Conservation (phyloP, 345 rosid genomes). For the Hibiscus mutabilis region DNA sequence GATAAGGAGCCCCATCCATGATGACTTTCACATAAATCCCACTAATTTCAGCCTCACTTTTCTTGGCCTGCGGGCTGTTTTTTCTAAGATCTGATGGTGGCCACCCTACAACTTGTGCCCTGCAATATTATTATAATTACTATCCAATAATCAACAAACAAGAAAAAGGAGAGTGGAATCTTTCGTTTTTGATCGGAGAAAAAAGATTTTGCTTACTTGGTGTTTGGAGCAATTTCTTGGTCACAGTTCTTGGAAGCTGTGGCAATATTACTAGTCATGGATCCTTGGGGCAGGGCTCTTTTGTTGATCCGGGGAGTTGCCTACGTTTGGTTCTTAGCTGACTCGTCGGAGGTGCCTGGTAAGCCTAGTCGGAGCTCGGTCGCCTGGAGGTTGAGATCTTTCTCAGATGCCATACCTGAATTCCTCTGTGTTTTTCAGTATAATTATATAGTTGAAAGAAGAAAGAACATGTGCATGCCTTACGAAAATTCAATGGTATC, state of each 20-base stretch:
- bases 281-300: neutral
- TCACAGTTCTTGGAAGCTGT: neutral
- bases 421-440: neutral
- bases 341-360: slow-evolving; percentile 23
- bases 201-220: slow-evolving; percentile 25
- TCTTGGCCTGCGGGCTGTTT: slow-evolving; percentile 34
- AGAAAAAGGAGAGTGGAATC: neutral
- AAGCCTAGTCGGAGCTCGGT: slow-evolving; percentile 41
- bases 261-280: neutral
- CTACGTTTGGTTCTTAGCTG: neutral
- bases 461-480: slow-evolving; percentile 1
- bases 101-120: slow-evolving; percentile 72
- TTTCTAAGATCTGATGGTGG: slow-evolving; percentile 69
- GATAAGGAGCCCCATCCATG: slow-evolving; percentile 71
- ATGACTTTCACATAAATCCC: slow-evolving; percentile 57
- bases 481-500: neutral
- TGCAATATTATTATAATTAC: slow-evolving; percentile 16
- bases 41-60: slow-evolving; percentile 18
- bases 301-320: neutral
- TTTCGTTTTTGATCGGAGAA: neutral
- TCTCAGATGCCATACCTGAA: slow-evolving; percentile 19
- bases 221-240: slow-evolving; percentile 19
- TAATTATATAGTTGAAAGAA: neutral
- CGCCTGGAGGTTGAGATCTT: slow-evolving; percentile 37
- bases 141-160: neutral